Evolutionary conservation across 1,284 basidiomycete species (phyloP).

Genomic region (Bjerkandera adusta): DNA sequence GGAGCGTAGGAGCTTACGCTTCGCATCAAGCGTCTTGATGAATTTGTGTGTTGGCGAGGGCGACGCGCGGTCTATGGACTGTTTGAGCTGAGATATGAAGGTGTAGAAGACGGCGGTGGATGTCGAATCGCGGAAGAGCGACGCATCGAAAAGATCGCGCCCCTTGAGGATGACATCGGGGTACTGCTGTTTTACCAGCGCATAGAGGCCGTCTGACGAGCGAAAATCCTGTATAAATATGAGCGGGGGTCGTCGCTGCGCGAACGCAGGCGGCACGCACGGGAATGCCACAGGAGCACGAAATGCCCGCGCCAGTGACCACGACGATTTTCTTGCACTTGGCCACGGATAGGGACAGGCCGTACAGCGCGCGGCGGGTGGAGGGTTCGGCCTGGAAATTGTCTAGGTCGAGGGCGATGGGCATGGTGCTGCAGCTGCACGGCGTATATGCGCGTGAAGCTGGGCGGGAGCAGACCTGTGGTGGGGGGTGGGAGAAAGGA

Average conservation of each 20-base stretch:
- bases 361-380: conserved; percentile 55
- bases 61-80: conserved; percentile 75
- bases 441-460: not conserved
- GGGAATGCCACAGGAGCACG: conserved; percentile 90
- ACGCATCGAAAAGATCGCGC: conserved; percentile 87
- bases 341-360: conserved; percentile 73
- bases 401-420: conserved; percentile 51
- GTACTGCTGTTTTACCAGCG: conserved; percentile 82
- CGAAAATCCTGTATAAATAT: conserved; percentile 72
- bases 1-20: conserved; percentile 82
- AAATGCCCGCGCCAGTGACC: conserved; percentile 90
- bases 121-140: conserved; percentile 80
- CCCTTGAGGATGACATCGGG: conserved; percentile 84
- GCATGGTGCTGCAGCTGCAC: conserved; percentile 2
- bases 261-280: conserved; percentile 45
- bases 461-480: no score
- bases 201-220: conserved; percentile 85
- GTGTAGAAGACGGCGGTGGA: conserved; percentile 92
- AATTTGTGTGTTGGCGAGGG: conserved; percentile 89
- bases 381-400: conserved; percentile 43
- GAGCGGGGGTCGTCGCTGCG: not conserved
- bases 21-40: conserved; percentile 80
- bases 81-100: conserved; percentile 89
- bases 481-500: conserved; percentile 10
- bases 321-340: conserved; percentile 85